Evolutionary conservation across 2,329 filamentous ascomycete genomes (phyloP).

Genomic region (Fusarium anthophilum): DNA sequence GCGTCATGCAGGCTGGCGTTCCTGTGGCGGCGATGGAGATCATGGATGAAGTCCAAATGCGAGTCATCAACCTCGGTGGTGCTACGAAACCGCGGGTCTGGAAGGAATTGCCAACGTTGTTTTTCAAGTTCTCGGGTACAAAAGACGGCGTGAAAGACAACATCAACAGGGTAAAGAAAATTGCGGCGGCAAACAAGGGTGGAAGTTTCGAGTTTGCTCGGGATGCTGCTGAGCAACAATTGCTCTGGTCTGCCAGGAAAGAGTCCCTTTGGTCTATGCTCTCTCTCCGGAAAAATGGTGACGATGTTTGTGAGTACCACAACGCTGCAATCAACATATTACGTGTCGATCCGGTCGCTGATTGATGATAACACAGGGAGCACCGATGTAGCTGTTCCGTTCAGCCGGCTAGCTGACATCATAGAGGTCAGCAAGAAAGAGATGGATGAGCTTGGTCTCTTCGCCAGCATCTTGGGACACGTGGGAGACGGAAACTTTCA

Average conservation of each 20-base stretch:
- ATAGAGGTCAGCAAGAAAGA: conserved; percentile 88
- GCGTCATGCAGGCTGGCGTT: conserved; percentile 78
- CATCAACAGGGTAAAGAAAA: conserved; percentile 72
- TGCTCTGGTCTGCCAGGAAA: conserved; percentile 83
- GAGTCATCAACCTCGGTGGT: conserved; percentile 78
- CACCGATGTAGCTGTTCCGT: conserved; percentile 85
- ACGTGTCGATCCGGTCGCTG: not conserved
- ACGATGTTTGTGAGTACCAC: conserved; percentile 70
- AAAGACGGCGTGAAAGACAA: conserved; percentile 82
- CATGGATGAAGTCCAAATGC: conserved; percentile 91
- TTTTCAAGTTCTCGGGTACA: conserved; percentile 88
- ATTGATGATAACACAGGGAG: conserved; percentile 61
- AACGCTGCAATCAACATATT: not conserved
- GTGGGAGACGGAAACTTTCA: conserved; percentile 97
- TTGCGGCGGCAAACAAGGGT: conserved; percentile 72
- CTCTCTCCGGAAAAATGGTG: conserved; percentile 69
- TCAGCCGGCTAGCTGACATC: conserved; percentile 77
- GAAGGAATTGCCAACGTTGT: conserved; percentile 80
- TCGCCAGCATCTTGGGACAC: conserved; percentile 88
- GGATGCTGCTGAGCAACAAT: conserved; percentile 74
- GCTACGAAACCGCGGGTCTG: conserved; percentile 74
- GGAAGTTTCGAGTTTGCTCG: conserved; percentile 80
- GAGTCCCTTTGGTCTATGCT: conserved; percentile 88
- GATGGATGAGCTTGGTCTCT: conserved; percentile 84
- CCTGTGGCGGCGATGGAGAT: conserved; percentile 83